These are phyloP conservation scores for Gryganskiella cystojenkinii DNA, from an alignment of 192 early-diverging fungal species.

Conservation along the genomic window DNA sequence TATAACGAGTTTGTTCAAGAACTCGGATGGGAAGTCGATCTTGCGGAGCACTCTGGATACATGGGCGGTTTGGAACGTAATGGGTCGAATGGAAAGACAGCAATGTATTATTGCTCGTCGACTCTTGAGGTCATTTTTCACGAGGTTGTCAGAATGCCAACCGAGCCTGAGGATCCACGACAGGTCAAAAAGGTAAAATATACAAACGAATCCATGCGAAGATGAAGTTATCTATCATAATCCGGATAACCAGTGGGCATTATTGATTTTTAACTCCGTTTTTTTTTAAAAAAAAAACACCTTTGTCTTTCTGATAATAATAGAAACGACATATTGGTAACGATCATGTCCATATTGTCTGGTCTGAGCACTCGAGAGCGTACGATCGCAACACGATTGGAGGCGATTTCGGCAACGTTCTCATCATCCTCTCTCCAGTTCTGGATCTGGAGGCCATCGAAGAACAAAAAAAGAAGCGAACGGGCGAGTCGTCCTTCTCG, in stretches of 20 bases:
- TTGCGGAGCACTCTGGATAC: constrained; percentile 87
- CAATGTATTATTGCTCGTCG: constrained; percentile 88
- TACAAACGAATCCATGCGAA: too few species aligned
- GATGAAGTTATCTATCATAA: too few species aligned
- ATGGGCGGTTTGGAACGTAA: constrained; percentile 88
- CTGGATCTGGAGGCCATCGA: constrained; percentile 58
- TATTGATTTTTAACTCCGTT: too few species aligned
- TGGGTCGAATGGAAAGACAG: constrained; percentile 75
- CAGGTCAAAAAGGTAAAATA: constrained; percentile 89
- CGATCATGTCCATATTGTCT: constrained; percentile 98
- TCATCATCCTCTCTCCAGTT: constrained; percentile 90
- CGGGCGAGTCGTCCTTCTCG: too few species aligned
- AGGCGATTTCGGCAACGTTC: constrained; percentile 97
- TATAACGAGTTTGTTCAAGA: constrained; percentile 90
- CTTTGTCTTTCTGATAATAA: neutral
- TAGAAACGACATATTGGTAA: constrained; percentile 98
- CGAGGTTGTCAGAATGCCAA: constrained; percentile 90
- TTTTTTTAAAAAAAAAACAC: too few species aligned
- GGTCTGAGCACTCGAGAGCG: constrained; percentile 93
- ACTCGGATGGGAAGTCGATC: constrained; percentile 94
- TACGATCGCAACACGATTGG: constrained; percentile 92
- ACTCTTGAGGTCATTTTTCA: constrained; percentile 93
- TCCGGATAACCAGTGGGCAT: too few species aligned
- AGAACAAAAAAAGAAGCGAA: constrained; percentile 3
- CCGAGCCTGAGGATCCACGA: constrained; percentile 79